A percentile compares a stretch with the other conserved stretches of the same genome.
Evolutionary conservation across 192 early-diverging fungal species (phyloP).

Genomic region (Fimicolochytrium jonesii): DNA sequence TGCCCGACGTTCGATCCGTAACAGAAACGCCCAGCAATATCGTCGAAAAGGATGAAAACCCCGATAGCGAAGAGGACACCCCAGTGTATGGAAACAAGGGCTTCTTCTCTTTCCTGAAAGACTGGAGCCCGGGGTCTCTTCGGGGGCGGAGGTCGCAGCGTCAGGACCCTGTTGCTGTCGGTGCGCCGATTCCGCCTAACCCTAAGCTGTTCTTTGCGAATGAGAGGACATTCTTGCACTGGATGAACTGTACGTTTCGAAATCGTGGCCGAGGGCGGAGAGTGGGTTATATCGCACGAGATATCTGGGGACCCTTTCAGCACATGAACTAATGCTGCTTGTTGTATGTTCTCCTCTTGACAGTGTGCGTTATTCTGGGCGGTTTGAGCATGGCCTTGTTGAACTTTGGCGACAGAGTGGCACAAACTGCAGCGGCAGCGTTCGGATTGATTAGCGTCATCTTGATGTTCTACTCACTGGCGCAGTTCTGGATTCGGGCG

Average conservation of each 20-base stretch:
- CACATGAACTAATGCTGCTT: too few species aligned
- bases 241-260: slow-evolving; percentile 63
- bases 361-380: slow-evolving; percentile 52
- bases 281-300: too few species aligned
- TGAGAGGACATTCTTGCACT: slow-evolving; percentile 71
- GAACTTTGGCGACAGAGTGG: slow-evolving; percentile 58
- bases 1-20: too few species aligned
- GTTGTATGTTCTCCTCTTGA: too few species aligned
- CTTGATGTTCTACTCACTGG: slow-evolving; percentile 61
- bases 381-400: slow-evolving; percentile 61
- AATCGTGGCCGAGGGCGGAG: too few species aligned
- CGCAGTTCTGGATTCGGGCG: slow-evolving; percentile 54
- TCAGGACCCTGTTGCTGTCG: background rate
- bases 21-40: too few species aligned
- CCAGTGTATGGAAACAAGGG: slow-evolving; percentile 5
- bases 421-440: slow-evolving; percentile 52
- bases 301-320: too few species aligned
- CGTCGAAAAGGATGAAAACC: too few species aligned
- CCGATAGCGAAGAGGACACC: background rate
- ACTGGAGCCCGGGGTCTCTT: background rate
- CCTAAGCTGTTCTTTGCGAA: slow-evolving; percentile 77
- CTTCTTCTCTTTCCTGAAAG: slow-evolving; percentile 15
- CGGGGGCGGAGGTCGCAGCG: background rate
- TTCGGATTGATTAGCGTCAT: slow-evolving; percentile 55
- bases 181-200: slow-evolving; percentile 22